Conservation (phyloP, 2,329 filamentous ascomycete genomes). For the Emergomyces pasteurianus region DNA sequence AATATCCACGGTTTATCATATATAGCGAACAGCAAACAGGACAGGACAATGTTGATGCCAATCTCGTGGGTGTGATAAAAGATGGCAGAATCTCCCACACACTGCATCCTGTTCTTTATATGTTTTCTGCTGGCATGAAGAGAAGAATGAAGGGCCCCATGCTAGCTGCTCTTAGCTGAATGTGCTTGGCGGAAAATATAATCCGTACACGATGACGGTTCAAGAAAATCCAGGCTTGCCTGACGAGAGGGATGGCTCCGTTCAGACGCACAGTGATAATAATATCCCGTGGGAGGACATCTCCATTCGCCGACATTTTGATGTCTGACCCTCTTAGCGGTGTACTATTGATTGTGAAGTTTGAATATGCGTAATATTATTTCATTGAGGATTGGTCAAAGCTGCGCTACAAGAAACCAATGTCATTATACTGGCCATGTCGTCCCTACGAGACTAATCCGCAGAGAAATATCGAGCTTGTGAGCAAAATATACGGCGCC, state of each 20-base stretch:
- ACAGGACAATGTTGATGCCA: background rate
- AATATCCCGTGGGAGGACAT: background rate
- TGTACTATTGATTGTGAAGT: background rate
- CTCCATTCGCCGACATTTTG: background rate
- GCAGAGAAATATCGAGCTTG: no score
- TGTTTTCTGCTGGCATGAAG: background rate
- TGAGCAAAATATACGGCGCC: background rate
- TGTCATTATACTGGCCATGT: no score
- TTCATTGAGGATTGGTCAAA: background rate
- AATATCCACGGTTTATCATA: background rate
- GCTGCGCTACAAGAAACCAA: background rate
- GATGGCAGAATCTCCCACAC: background rate
- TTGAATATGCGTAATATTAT: background rate
- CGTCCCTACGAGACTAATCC: no score
- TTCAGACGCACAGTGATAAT: background rate
- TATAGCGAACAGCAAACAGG: background rate
- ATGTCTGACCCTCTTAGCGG: background rate
- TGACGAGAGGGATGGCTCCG: background rate
- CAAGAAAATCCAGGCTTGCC: background rate
- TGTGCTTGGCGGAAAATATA: background rate
- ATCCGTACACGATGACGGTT: background rate
- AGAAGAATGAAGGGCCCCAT: background rate
- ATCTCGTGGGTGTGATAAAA: background rate
- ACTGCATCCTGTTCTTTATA: background rate
- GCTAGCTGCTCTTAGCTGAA: background rate